These are phyloP conservation scores for Cerioporus squamosus DNA, from an alignment of 1,284 basidiomycete genomes.

Conservation along the genomic window DNA sequence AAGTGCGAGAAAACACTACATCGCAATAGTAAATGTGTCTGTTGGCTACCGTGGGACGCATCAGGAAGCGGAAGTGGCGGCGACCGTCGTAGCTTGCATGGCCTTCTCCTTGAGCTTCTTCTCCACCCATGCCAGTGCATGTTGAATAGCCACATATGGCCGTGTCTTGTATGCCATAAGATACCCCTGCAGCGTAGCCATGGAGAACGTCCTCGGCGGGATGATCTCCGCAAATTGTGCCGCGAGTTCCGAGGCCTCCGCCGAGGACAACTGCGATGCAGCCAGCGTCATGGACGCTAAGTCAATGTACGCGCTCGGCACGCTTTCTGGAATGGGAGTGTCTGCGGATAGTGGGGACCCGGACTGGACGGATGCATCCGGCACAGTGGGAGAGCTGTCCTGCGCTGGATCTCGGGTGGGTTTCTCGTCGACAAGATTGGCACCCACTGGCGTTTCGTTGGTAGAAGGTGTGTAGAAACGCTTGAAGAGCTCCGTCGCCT, in stretches of 20 bases:
- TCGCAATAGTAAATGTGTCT: no score
- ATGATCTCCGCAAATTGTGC: conserved; percentile 57
- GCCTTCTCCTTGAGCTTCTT: conserved; percentile 26
- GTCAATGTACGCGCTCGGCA: conserved; percentile 29
- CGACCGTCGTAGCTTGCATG: not conserved
- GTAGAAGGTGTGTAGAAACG: conserved; percentile 53
- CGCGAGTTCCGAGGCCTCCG: conserved; percentile 50
- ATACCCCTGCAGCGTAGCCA: conserved; percentile 78
- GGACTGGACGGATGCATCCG: no score
- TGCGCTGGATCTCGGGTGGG: no score
- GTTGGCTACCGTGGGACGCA: no score
- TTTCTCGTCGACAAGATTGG: no score
- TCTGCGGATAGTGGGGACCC: no score
- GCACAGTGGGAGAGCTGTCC: no score
- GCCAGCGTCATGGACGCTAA: conserved; percentile 33
- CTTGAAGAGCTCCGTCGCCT: no score
- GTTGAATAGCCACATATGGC: conserved; percentile 60
- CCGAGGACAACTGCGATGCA: conserved; percentile 38
- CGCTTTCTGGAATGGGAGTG: conserved; percentile 17
- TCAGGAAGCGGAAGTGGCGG: not conserved
- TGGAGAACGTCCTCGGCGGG: conserved; percentile 68
- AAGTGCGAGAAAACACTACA: no score
- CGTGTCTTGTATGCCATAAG: conserved; percentile 72
- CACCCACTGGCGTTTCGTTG: not conserved
- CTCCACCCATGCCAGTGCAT: conserved; percentile 34